phyloP scores from a whole-genome alignment of 768 basidiomycete genomes.

The Lyophyllum shimeji region DNA sequence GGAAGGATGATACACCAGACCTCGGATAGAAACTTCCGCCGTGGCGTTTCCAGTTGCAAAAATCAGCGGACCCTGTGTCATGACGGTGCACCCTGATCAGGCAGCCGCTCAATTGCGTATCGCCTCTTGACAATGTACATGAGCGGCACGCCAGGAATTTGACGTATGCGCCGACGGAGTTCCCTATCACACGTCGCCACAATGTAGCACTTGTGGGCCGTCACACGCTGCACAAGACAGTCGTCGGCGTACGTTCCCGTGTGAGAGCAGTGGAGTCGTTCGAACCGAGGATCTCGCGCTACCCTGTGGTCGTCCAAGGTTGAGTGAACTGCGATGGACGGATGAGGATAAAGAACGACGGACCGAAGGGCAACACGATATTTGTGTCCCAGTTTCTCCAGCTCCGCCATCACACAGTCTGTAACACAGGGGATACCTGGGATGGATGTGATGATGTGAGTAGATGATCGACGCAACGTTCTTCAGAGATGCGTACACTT shows the following conservation, averaged over 20 bases:
- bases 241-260: slow-evolving; percentile 98
- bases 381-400: slow-evolving; percentile 95
- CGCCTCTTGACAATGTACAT: slow-evolving; percentile 95
- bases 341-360: slow-evolving; percentile 23
- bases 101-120: slow-evolving; percentile 93
- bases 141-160: slow-evolving; percentile 89
- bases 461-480: slow-evolving; percentile 1
- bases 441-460: slow-evolving; percentile 5
- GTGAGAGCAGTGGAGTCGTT: slow-evolving; percentile 90
- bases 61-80: slow-evolving; percentile 22
- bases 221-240: slow-evolving; percentile 94
- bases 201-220: slow-evolving; percentile 93
- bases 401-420: slow-evolving; percentile 97
- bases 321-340: background rate
- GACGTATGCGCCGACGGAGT: slow-evolving; percentile 86
- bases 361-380: slow-evolving; percentile 94
- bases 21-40: background rate
- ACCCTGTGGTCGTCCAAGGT: slow-evolving; percentile 55
- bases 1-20: background rate
- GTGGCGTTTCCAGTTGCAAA: background rate
- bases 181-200: slow-evolving; percentile 98
- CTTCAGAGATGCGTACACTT: slow-evolving; percentile 61
- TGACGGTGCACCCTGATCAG: slow-evolving; percentile 88
- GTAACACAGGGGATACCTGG: slow-evolving; percentile 99
- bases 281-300: slow-evolving; percentile 96